These are phyloP conservation scores for Fonsecaea monophora DNA, from an alignment of 2,329 filamentous ascomycete species.

Conservation along the genomic window DNA sequence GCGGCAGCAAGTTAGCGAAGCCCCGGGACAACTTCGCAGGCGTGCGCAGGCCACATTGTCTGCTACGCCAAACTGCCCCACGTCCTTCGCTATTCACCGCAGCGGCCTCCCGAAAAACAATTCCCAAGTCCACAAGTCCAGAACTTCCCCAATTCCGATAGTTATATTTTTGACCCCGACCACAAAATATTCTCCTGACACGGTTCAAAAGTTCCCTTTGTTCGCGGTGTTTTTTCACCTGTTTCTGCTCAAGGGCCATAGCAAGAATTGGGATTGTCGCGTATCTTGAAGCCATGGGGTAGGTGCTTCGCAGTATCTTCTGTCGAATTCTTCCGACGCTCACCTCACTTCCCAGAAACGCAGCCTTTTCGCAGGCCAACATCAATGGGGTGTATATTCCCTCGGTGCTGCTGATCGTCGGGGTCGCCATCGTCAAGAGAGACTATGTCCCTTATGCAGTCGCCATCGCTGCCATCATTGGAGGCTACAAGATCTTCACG, in stretches of 20 bases:
- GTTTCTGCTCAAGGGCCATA: not conserved
- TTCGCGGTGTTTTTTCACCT: not conserved
- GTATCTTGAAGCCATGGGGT: constrained; percentile 22
- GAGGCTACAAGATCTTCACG: constrained; percentile 73
- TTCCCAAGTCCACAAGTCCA: not conserved
- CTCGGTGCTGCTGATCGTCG: constrained; percentile 76
- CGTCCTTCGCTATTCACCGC: constrained; percentile 7
- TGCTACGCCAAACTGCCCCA: constrained; percentile 19
- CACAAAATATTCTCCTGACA: constrained; percentile 5
- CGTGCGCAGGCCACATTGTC: not conserved
- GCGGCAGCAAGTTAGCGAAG: not conserved
- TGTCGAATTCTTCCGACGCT: constrained; percentile 3
- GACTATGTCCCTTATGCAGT: constrained; percentile 77
- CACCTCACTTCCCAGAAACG: constrained; percentile 22
- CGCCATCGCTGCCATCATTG: constrained; percentile 69
- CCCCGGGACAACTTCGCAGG: not conserved
- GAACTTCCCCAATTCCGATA: constrained; percentile 24
- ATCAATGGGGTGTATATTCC: constrained; percentile 85
- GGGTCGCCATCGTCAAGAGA: constrained; percentile 76
- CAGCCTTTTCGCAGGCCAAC: constrained; percentile 57
- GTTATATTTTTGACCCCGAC: constrained; percentile 20
- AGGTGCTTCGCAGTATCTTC: not conserved
- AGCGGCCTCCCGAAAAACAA: constrained; percentile 10
- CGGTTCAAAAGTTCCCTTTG: not conserved
- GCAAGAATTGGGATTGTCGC: constrained; percentile 5